These are phyloP conservation scores for Leccinum boreale DNA, from an alignment of 768 basidiomycete species.

Conservation along the genomic window DNA sequence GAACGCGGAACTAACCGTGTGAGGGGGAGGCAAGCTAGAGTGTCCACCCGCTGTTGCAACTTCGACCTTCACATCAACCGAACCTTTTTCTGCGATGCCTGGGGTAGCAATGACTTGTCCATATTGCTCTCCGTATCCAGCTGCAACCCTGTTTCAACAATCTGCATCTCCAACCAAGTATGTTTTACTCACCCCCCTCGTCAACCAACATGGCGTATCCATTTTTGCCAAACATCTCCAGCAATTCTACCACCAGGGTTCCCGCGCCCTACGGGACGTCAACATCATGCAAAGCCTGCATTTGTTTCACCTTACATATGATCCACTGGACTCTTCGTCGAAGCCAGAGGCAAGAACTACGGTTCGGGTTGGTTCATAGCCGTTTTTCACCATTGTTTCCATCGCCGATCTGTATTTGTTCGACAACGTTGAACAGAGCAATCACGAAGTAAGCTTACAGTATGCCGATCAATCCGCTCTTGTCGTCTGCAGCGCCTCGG, in stretches of 20 bases:
- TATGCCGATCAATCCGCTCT: conserved; percentile 67
- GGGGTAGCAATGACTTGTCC: conserved; percentile 59
- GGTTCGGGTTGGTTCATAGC: conserved; percentile 62
- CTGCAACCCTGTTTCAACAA: conserved; percentile 25
- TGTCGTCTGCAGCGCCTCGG: conserved; percentile 51
- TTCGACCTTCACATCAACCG: conserved; percentile 57
- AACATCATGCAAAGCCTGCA: neutral
- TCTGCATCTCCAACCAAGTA: neutral
- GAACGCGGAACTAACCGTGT: conserved; percentile 52
- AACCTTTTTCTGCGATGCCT: conserved; percentile 74
- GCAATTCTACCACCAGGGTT: conserved; percentile 44
- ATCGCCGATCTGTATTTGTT: conserved; percentile 42
- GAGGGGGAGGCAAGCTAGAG: conserved; percentile 77
- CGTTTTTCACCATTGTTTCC: conserved; percentile 60
- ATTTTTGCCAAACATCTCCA: conserved; percentile 63
- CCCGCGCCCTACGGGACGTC: conserved; percentile 48
- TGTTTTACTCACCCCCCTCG: conserved; percentile 64
- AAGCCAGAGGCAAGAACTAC: conserved; percentile 68
- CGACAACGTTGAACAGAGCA: neutral
- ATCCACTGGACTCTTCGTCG: conserved; percentile 68
- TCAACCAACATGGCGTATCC: conserved; percentile 80
- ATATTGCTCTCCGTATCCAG: conserved; percentile 47
- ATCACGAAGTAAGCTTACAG: conserved; percentile 37
- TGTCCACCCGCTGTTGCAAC: conserved; percentile 77
- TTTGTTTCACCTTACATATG: conserved; percentile 31